phyloP scores from a whole-genome alignment of 2,329 filamentous ascomycete species.

The Penicillium sp. region DNA sequence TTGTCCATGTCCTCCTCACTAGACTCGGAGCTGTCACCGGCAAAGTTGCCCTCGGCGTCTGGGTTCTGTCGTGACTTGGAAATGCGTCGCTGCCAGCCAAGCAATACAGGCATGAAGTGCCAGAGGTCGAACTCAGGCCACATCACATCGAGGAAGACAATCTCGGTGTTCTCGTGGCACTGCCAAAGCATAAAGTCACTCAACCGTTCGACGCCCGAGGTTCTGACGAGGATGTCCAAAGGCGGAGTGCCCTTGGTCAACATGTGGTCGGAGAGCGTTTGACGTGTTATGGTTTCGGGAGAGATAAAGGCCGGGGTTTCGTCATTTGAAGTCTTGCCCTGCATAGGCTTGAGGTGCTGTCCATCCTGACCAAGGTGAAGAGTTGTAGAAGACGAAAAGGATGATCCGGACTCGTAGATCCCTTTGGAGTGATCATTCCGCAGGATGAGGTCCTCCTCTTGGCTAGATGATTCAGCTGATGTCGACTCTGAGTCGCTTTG shows the following conservation, averaged over 20 bases:
- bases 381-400: slow-evolving; percentile 47
- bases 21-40: slow-evolving; percentile 45
- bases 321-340: slow-evolving; percentile 25
- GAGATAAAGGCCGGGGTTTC: slow-evolving; percentile 53
- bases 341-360: slow-evolving; percentile 35
- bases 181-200: slow-evolving; percentile 99
- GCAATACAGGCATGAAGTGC: slow-evolving; percentile 83
- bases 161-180: slow-evolving; percentile 83
- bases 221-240: slow-evolving; percentile 83
- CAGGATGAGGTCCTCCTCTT: slow-evolving; percentile 41
- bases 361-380: slow-evolving; percentile 36
- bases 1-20: slow-evolving; percentile 25
- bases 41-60: slow-evolving; percentile 52
- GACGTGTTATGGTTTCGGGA: slow-evolving; percentile 78
- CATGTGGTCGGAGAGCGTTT: slow-evolving; percentile 78
- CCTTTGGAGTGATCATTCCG: slow-evolving; percentile 19
- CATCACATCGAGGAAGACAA: slow-evolving; percentile 84
- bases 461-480: slow-evolving; percentile 35
- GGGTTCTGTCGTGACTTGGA: slow-evolving; percentile 59
- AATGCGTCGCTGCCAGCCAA: slow-evolving; percentile 78
- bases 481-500: slow-evolving; percentile 47
- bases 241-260: slow-evolving; percentile 83
- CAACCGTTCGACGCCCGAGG: slow-evolving; percentile 83
- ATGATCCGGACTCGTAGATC: slow-evolving; percentile 33
- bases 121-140: slow-evolving; percentile 97